phyloP scores from a whole-genome alignment of 1,284 basidiomycete genomes.

The Puccinia hordei region DNA sequence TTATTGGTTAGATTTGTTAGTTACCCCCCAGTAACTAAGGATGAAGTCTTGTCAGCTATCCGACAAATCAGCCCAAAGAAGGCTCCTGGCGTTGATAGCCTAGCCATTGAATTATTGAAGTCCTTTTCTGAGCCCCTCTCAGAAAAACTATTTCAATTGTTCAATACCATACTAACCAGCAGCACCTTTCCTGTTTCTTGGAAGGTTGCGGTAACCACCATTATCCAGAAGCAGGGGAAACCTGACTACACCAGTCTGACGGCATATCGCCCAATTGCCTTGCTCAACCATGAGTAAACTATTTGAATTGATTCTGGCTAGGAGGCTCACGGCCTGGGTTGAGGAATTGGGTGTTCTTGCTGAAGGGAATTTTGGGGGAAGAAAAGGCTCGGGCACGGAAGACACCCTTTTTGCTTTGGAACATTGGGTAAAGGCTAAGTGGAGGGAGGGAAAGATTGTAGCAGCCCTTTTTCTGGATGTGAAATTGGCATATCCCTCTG shows the following conservation, averaged over 20 bases:
- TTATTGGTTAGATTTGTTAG: not conserved
- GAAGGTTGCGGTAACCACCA: too few species aligned
- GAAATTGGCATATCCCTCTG: conserved; percentile 25
- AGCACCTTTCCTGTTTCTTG: not conserved
- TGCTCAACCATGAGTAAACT: not conserved
- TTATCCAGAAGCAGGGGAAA: not conserved
- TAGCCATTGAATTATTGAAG: not conserved
- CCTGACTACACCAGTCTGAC: not conserved
- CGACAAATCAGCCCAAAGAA: not conserved
- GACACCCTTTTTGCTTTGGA: not conserved
- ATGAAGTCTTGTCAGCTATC: not conserved
- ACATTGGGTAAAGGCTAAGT: too few species aligned
- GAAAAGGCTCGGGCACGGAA: not conserved
- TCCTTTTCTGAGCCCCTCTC: not conserved
- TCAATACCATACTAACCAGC: not conserved
- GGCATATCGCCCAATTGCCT: conserved; percentile 22
- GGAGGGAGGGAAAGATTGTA: conserved; percentile 24
- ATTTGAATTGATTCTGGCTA: not conserved
- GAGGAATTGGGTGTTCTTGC: not conserved
- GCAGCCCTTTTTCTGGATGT: conserved; percentile 11
- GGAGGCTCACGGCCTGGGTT: not conserved
- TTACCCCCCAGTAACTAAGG: not conserved
- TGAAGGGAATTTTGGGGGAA: not conserved
- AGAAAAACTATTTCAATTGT: not conserved
- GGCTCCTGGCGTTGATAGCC: conserved; percentile 7